Conservation (phyloP, 2,329 filamentous ascomycete species). For the Thermomyces lanuginosus region DNA sequence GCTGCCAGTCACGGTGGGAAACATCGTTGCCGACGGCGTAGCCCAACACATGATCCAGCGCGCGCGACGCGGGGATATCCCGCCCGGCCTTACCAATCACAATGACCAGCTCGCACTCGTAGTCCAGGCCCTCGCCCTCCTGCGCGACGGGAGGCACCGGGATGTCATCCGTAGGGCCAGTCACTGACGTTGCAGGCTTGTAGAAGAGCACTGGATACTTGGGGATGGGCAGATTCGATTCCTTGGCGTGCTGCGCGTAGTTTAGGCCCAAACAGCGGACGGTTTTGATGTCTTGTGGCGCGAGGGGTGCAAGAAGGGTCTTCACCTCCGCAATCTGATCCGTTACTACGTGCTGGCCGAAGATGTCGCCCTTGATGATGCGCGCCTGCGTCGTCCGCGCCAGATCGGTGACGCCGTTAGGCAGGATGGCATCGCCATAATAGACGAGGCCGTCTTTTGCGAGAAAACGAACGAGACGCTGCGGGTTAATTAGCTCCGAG, state of each 20-base stretch:
- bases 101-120: conserved; percentile 63
- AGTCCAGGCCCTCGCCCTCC: conserved; percentile 50
- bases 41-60: conserved; percentile 56
- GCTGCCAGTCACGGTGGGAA: conserved; percentile 63
- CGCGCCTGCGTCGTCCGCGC: conserved; percentile 43
- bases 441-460: conserved; percentile 53
- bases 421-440: conserved; percentile 59
- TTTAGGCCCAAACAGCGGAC: conserved; percentile 57
- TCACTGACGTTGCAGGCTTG: conserved; percentile 51
- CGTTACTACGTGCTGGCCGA: conserved; percentile 47
- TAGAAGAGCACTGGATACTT: conserved; percentile 59
- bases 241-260: conserved; percentile 55
- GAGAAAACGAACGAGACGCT: conserved; percentile 60
- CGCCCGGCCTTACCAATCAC: conserved; percentile 52
- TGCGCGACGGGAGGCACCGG: conserved; percentile 51
- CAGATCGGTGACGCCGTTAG: conserved; percentile 43
- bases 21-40: conserved; percentile 65
- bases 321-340: conserved; percentile 39
- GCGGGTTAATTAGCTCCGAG: conserved; percentile 4
- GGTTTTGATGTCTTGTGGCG: conserved; percentile 45
- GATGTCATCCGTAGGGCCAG: conserved; percentile 49
- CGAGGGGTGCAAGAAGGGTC: conserved; percentile 46
- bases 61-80: conserved; percentile 48
- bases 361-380: conserved; percentile 50
- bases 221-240: conserved; percentile 52